Evolutionary conservation across 129 eudicot species (phyloP).

Genomic region (Arctium minus): DNA sequence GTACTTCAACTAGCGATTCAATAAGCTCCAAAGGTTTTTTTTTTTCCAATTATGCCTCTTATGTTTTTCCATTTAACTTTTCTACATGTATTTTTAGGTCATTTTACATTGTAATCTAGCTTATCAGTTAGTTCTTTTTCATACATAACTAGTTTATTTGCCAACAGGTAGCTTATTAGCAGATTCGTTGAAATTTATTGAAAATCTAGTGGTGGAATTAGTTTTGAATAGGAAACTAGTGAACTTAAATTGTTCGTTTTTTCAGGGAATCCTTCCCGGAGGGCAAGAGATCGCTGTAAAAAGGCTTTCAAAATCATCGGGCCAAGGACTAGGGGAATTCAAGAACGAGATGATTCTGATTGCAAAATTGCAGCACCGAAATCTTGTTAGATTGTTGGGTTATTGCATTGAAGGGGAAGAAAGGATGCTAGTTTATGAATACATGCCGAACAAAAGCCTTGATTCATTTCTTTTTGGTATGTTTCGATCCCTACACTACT

Average conservation of each 20-base stretch:
- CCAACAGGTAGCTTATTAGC: not conserved
- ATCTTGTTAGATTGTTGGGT: conserved; percentile 78
- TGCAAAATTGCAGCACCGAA: conserved; percentile 76
- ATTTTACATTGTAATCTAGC: not conserved
- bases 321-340: conserved; percentile 74
- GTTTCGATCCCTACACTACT: not conserved
- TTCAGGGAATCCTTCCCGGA: conserved; percentile 59
- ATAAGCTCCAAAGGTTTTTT: not conserved
- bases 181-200: not conserved
- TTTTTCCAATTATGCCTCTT: not conserved
- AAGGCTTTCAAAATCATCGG: conserved; percentile 65
- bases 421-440: conserved; percentile 64
- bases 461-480: conserved; percentile 78
- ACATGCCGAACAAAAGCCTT: conserved; percentile 76
- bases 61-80: not conserved
- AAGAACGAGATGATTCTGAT: conserved; percentile 66
- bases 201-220: not conserved
- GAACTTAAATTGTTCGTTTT: conserved; percentile 1
- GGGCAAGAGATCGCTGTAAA: conserved; percentile 75
- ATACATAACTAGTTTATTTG: not conserved
- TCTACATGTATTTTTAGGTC: no score
- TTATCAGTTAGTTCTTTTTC: not conserved
- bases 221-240: not conserved
- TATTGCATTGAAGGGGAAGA: conserved; percentile 76
- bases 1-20: no score